Evolutionary conservation across 495 filamentous ascomycete species (phyloP).

Genomic region (Hypoxylon intermedium): DNA sequence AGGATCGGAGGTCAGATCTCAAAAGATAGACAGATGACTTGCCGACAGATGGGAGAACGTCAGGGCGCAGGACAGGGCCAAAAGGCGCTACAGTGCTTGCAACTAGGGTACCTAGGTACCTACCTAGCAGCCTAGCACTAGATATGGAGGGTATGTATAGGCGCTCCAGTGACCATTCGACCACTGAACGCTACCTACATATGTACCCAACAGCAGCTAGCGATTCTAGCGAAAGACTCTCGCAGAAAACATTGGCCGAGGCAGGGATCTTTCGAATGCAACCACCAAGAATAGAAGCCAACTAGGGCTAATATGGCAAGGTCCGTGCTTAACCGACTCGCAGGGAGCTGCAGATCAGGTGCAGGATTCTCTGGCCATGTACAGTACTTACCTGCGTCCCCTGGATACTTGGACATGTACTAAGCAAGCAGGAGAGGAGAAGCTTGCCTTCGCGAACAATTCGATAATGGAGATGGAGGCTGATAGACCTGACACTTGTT

Average conservation of each 20-base stretch:
- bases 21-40: conserved; percentile 36
- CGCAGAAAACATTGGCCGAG: conserved; percentile 35
- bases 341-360: conserved; percentile 17
- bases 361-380: conserved; percentile 5
- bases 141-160: too few relatives aligned
- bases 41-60: conserved; percentile 20
- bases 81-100: not conserved
- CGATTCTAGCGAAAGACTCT: conserved; percentile 23
- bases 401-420: conserved; percentile 1
- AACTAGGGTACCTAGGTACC: too few relatives aligned
- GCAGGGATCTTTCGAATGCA: conserved; percentile 9
- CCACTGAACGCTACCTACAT: conserved; percentile 7
- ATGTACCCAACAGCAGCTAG: conserved; percentile 7
- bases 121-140: too few relatives aligned
- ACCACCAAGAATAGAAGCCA: conserved; percentile 29
- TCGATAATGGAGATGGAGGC: not conserved
- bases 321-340: conserved; percentile 13
- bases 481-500: not conserved
- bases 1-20: conserved; percentile 29
- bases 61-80: conserved; percentile 11
- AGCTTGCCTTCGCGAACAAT: not conserved
- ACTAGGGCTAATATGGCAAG: conserved; percentile 24
- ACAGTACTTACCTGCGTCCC: not conserved
- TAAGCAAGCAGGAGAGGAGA: not conserved
- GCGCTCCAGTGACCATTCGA: conserved; percentile 33